phyloP scores from a whole-genome alignment of 371 early-diverging fungal species.

The Capniomyces stellatus region DNA sequence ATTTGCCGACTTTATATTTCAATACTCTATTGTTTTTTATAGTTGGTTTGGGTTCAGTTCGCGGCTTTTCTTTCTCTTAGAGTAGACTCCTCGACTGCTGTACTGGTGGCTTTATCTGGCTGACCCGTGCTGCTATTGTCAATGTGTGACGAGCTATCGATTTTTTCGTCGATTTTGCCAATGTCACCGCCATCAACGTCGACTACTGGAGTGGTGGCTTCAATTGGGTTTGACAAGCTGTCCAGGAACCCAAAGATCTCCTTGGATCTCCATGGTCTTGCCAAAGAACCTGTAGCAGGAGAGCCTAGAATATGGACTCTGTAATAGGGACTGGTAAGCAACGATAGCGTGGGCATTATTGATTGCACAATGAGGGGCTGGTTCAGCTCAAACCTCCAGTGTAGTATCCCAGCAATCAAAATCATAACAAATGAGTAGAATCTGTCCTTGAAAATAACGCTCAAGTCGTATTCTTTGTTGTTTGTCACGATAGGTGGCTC shows the following conservation, averaged over 20 bases:
- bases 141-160: not conserved
- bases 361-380: slow-evolving; percentile 80
- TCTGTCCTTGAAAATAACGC: slow-evolving; percentile 48
- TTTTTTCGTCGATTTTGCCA: not conserved
- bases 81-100: not conserved
- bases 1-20: too few species aligned
- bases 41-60: too few species aligned
- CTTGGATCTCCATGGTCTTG: slow-evolving; percentile 67
- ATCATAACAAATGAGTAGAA: slow-evolving; percentile 47
- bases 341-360: slow-evolving; percentile 58
- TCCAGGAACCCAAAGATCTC: slow-evolving; percentile 34
- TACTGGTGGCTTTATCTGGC: not conserved
- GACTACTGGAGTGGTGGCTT: not conserved
- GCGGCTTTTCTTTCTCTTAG: not conserved
- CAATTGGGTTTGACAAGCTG: not conserved
- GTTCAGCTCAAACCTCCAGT: slow-evolving; percentile 73
- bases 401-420: slow-evolving; percentile 55
- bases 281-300: slow-evolving; percentile 57
- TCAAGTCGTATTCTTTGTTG: slow-evolving; percentile 57
- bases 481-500: slow-evolving; percentile 32
- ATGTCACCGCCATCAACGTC: not conserved
- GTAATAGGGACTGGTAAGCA: slow-evolving; percentile 47
- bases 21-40: too few species aligned
- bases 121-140: not conserved
- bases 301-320: slow-evolving; percentile 65